Base-by-base conservation (phyloP, 1,139 yeast species). In the Geotrichum aggregatum region DNA sequence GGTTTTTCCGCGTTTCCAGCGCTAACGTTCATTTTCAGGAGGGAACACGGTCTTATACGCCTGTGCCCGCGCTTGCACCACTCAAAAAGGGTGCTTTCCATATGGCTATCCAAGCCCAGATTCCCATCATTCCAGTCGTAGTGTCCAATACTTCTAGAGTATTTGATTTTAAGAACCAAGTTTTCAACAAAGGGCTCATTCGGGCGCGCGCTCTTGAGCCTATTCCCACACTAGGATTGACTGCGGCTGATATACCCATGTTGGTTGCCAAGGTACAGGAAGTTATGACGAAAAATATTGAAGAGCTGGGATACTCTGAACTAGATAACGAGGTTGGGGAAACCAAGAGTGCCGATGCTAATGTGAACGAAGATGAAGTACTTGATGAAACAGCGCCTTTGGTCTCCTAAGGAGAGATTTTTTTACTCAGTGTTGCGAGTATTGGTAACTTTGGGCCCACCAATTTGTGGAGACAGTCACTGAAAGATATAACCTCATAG, bases 61-160 rank as follows among this genome's bases (percentile, higher is more conserved):
- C 78, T 24, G 75, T 75, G 43, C 83, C 95, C 49, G 82, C 77
- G 10, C 71, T 94, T 68, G 75, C 87, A 52, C 95, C 96, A 1
- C 87, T 92, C 71, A 92, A 92, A 69, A 94, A 94, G 67, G 99
- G 99, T 48, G 98, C 98, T 0, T 94, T 94, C 80, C 96, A 92
- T 70, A 77, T 92, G 64, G 98, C 99, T 11, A 85, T 85, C 57
- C 95, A 91, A 69, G 96, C 96, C 2, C 82, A 81, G 40, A 82
- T 92, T 34, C 98, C 98, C 22, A 74, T 92, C 44, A 81, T 92
- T 13, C 98, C 99, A 2, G 75, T 86, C 44, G 95, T 87, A 8
- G 87, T 88, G 6, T 79, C 91, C 42, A 94, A 92, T 71, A 87
- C 95, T 53, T 83, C 95, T 5, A 75, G 74, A 56, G 71, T 74